Percentiles rank a stretch among this genome's conserved stretches.
phyloP scores from a whole-genome alignment of 2,329 filamentous ascomycete genomes.

The Rasamsonia emersonii region DNA sequence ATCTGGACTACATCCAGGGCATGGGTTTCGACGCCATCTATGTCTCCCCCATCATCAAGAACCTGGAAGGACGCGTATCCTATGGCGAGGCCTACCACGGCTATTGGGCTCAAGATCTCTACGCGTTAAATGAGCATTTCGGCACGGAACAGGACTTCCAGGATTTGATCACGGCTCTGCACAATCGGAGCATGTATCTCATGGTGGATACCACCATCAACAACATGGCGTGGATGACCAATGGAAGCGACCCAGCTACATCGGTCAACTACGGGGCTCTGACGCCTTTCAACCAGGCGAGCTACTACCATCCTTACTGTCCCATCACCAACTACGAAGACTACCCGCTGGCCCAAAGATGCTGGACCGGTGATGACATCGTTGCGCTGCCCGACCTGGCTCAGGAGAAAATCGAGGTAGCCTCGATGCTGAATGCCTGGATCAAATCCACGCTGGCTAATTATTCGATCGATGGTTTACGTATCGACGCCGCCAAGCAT shows the following conservation, averaged over 20 bases:
- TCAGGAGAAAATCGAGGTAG: slow-evolving; percentile 35
- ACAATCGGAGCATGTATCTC: slow-evolving; percentile 41
- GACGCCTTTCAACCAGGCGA: slow-evolving; percentile 19
- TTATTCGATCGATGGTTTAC: slow-evolving; percentile 43
- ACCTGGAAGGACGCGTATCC: slow-evolving; percentile 27
- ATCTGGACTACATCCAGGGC: slow-evolving; percentile 43
- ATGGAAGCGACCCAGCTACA: slow-evolving; percentile 17
- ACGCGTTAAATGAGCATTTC: slow-evolving; percentile 42
- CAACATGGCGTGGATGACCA: slow-evolving; percentile 33
- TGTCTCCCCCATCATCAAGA: slow-evolving; percentile 33
- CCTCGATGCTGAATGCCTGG: slow-evolving; percentile 35
- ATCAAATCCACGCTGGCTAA: slow-evolving; percentile 32
- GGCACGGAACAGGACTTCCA: slow-evolving; percentile 41
- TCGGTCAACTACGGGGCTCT: slow-evolving; percentile 16
- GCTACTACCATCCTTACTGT: slow-evolving; percentile 25
- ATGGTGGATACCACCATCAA: slow-evolving; percentile 48
- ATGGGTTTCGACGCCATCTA: slow-evolving; percentile 43
- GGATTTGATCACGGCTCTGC: slow-evolving; percentile 37
- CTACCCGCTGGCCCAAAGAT: slow-evolving; percentile 29
- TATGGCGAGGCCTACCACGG: slow-evolving; percentile 43
- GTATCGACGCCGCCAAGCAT: slow-evolving; percentile 43
- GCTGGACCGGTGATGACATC: slow-evolving; percentile 44
- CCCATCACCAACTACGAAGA: slow-evolving; percentile 26
- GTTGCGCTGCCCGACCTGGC: slow-evolving; percentile 41
- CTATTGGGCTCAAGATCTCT: slow-evolving; percentile 43